Evolutionary conservation across 768 basidiomycete species (phyloP).

Genomic region (Serendipita sp.): DNA sequence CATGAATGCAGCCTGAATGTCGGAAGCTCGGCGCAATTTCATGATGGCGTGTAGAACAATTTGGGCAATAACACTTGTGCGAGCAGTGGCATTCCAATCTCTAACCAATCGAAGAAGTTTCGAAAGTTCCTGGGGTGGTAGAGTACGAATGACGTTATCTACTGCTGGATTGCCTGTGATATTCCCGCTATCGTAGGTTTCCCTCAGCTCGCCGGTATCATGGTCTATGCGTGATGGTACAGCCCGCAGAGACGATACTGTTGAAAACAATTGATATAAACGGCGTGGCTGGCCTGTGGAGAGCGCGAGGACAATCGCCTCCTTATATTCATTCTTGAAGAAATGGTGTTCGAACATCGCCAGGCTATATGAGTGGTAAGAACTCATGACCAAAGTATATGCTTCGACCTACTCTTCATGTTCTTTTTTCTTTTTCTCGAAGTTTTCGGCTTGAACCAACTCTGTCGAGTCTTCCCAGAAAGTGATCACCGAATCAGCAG

Average conservation of each 20-base stretch:
- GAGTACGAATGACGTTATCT: slow-evolving; percentile 64
- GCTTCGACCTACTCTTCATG: slow-evolving; percentile 62
- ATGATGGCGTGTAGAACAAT: slow-evolving; percentile 64
- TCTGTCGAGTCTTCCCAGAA: slow-evolving; percentile 95
- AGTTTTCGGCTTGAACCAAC: slow-evolving; percentile 30
- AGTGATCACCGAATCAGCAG: slow-evolving; percentile 89
- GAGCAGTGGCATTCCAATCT: slow-evolving; percentile 93
- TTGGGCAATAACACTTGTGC: slow-evolving; percentile 75
- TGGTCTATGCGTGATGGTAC: slow-evolving; percentile 4
- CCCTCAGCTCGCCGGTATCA: background rate
- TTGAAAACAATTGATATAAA: slow-evolving; percentile 61
- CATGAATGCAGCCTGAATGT: slow-evolving; percentile 54
- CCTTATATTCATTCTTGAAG: slow-evolving; percentile 56
- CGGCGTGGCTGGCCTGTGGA: slow-evolving; percentile 88
- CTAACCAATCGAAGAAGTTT: slow-evolving; percentile 67
- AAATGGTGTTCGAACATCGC: background rate
- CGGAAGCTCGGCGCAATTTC: slow-evolving; percentile 57
- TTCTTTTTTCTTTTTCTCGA: slow-evolving; percentile 54
- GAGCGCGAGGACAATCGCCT: slow-evolving; percentile 81
- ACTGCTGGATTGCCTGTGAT: slow-evolving; percentile 58
- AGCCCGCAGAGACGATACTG: slow-evolving; percentile 26
- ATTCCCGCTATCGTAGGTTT: slow-evolving; percentile 16
- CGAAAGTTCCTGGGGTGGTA: slow-evolving; percentile 58
- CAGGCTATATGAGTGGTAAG: background rate
- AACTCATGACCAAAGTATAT: slow-evolving; percentile 30